Conservation (phyloP, 2,329 filamentous ascomycete species). For the Fusarium coffeatum region DNA sequence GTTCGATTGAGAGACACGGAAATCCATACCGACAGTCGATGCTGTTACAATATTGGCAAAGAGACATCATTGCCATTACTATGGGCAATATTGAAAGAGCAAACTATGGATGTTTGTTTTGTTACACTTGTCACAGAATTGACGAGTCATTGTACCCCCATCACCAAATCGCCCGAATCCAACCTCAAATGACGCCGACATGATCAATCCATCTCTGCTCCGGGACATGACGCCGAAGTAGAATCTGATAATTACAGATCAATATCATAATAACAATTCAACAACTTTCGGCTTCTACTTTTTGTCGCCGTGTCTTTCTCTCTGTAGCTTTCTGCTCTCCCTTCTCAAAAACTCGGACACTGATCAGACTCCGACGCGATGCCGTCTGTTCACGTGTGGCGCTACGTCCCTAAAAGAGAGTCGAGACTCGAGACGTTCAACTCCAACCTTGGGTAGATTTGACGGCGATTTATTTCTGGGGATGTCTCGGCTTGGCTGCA, state of each 20-base stretch:
- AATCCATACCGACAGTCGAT: background rate
- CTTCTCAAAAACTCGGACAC: constrained; percentile 5
- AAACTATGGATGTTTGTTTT: background rate
- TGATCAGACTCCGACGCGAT: constrained; percentile 29
- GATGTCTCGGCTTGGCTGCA: background rate
- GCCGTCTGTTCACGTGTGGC: constrained; percentile 10
- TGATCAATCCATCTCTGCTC: background rate
- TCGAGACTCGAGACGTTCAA: constrained; percentile 2
- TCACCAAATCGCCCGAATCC: background rate
- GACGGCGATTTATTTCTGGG: constrained; percentile 3
- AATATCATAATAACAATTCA: background rate
- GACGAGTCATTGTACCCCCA: background rate
- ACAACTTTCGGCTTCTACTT: constrained; percentile 27
- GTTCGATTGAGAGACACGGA: background rate
- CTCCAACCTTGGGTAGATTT: constrained; percentile 6
- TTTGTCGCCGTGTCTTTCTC: background rate
- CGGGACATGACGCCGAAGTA: background rate
- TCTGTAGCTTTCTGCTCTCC: background rate
- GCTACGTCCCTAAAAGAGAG: background rate
- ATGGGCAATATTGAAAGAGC: no score
- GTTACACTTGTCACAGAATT: background rate
- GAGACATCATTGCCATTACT: no score
- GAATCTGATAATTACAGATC: background rate
- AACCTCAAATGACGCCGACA: background rate
- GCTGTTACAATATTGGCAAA: background rate